Percentiles rank a stretch among this genome's conserved stretches.
phyloP scores from a whole-genome alignment of 306 rosid species.

The Trichosanthes truncata region DNA sequence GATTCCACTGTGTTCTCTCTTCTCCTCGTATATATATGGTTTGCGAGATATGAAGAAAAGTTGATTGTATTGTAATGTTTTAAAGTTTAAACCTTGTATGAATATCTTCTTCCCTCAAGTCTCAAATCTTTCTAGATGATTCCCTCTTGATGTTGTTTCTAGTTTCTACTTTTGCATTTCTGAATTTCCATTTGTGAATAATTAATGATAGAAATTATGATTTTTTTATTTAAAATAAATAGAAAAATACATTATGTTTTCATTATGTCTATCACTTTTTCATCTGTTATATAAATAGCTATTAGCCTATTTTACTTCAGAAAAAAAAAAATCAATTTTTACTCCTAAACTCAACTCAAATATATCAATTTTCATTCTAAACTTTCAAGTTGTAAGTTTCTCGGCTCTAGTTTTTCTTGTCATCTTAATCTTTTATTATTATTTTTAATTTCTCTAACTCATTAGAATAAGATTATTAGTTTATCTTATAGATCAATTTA shows the following conservation, averaged over 20 bases:
- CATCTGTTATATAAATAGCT: too few species aligned
- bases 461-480: neutral
- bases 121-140: neutral
- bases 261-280: too few species aligned
- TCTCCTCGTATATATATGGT: constrained; percentile 9
- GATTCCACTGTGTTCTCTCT: neutral
- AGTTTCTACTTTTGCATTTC: neutral
- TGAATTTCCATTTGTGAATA: neutral
- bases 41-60: constrained; percentile 10
- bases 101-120: neutral
- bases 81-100: neutral
- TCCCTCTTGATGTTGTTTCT: neutral
- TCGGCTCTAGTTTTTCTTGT: too few species aligned
- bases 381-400: too few species aligned
- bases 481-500: neutral
- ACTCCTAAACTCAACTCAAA: too few species aligned
- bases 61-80: neutral
- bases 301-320: too few species aligned
- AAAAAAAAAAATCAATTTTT: too few species aligned
- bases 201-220: too few species aligned
- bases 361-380: too few species aligned
- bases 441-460: neutral
- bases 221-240: too few species aligned
- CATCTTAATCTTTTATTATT: too few species aligned
- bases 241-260: too few species aligned